These are phyloP conservation scores for Vigna mungo DNA, from an alignment of 306 rosid species.

Conservation along the genomic window DNA sequence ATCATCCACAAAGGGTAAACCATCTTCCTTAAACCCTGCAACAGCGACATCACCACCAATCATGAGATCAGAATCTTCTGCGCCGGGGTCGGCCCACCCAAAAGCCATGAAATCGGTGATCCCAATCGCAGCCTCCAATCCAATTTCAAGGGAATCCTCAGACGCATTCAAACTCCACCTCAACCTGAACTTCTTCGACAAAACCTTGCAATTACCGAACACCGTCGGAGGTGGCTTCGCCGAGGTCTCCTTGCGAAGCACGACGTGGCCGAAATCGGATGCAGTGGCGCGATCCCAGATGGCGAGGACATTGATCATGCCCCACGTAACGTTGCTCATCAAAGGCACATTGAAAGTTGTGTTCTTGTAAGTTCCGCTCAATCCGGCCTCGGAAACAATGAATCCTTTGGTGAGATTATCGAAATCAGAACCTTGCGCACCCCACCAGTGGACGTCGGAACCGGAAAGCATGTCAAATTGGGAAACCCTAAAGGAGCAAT, in stretches of 20 bases:
- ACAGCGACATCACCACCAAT: conserved; percentile 81
- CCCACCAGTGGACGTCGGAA: conserved; percentile 82
- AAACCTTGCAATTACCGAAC: conserved; percentile 77
- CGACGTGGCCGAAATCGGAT: conserved; percentile 74
- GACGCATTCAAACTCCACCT: conserved; percentile 73
- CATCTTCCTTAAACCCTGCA: conserved; percentile 75
- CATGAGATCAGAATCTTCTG: conserved; percentile 63
- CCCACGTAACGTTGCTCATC: conserved; percentile 68
- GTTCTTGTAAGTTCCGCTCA: conserved; percentile 66
- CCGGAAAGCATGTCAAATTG: conserved; percentile 87
- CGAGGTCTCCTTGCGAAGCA: conserved; percentile 32
- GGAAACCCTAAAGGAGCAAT: conserved; percentile 85
- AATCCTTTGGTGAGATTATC: conserved; percentile 68
- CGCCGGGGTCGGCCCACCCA: conserved; percentile 78
- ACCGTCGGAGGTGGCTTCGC: conserved; percentile 48
- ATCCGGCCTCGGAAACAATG: conserved; percentile 58
- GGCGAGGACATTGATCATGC: conserved; percentile 73
- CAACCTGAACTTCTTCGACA: conserved; percentile 62
- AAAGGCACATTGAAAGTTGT: conserved; percentile 63
- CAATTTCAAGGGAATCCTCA: conserved; percentile 66
- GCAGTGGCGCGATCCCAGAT: conserved; percentile 86
- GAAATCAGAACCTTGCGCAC: conserved; percentile 50
- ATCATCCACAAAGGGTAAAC: conserved; percentile 77
- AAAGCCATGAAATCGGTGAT: conserved; percentile 81
- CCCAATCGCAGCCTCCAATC: conserved; percentile 81